A percentile compares a stretch with the other conserved stretches of the same genome.
Evolutionary conservation across 805 yeast species (phyloP).

Genomic region (Wickerhamomyces bovis): DNA sequence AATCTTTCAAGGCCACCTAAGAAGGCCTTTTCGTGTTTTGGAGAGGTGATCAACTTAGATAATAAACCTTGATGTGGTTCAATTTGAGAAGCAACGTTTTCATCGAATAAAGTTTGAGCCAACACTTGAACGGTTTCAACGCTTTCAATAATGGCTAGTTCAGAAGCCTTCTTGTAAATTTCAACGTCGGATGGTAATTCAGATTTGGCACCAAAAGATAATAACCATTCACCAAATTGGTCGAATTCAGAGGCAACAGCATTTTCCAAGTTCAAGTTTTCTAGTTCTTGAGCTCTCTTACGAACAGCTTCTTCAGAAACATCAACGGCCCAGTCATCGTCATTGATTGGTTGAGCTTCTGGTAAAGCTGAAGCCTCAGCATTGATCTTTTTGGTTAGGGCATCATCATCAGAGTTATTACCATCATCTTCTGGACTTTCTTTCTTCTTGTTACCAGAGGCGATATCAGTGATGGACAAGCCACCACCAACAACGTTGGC

Average conservation of each 20-base stretch:
- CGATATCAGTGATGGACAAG: constrained; percentile 72
- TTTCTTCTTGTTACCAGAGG: constrained; percentile 38
- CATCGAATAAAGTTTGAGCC: constrained; percentile 84
- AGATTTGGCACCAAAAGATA: constrained; percentile 45
- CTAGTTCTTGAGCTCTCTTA: constrained; percentile 84
- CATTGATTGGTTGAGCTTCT: constrained; percentile 61
- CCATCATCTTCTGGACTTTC: constrained; percentile 39
- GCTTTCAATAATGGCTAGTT: constrained; percentile 63
- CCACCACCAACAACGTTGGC: constrained; percentile 88
- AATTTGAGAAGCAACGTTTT: constrained; percentile 66
- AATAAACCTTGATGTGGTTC: constrained; percentile 77
- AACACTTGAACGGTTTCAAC: constrained; percentile 83
- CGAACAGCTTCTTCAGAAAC: constrained; percentile 94
- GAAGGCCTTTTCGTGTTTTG: constrained; percentile 77
- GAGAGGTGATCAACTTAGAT: constrained; percentile 62
- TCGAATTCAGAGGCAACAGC: constrained; percentile 49
- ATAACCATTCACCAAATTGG: constrained; percentile 87
- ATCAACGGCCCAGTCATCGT: constrained; percentile 97
- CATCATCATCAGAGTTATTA: constrained; percentile 62
- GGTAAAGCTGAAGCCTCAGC: constrained; percentile 75
- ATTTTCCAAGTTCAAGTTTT: constrained; percentile 45
- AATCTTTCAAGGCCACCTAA: constrained; percentile 95
- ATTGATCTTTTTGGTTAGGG: constrained; percentile 68
- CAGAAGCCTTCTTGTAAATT: constrained; percentile 83
- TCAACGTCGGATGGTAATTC: constrained; percentile 80